A percentile compares a stretch with the other conserved stretches of the same genome.
phyloP scores from a whole-genome alignment of 2,329 filamentous ascomycete species.

The Colletotrichum sp. region DNA sequence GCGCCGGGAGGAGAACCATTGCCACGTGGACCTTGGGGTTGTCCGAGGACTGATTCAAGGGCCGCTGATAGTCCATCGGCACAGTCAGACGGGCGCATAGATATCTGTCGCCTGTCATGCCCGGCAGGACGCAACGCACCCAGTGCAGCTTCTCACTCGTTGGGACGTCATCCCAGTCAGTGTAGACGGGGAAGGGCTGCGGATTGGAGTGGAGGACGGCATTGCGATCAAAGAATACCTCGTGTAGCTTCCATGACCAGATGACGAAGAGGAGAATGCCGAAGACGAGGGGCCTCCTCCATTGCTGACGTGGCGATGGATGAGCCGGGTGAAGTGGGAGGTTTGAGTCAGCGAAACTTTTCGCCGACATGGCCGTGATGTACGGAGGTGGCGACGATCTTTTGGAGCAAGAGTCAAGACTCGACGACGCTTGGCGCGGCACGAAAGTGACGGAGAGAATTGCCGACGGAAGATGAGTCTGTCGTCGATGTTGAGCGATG shows the following conservation, averaged over 20 bases:
- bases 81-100: slow-evolving; percentile 50
- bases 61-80: slow-evolving; percentile 50
- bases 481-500: background rate
- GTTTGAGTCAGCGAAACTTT: slow-evolving; percentile 15
- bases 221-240: background rate
- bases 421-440: background rate
- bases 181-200: background rate
- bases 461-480: background rate
- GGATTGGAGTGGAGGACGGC: background rate
- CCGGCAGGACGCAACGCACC: slow-evolving; percentile 42
- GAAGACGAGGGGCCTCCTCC: slow-evolving; percentile 2
- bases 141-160: slow-evolving; percentile 49
- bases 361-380: slow-evolving; percentile 1
- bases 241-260: slow-evolving; percentile 3
- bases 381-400: background rate
- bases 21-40: slow-evolving; percentile 42
- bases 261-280: background rate
- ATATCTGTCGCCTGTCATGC: slow-evolving; percentile 28
- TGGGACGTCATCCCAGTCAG: slow-evolving; percentile 37
- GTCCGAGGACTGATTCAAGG: slow-evolving; percentile 36
- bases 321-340: background rate
- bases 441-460: background rate
- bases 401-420: background rate
- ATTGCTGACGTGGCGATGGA: background rate
- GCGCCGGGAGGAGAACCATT: slow-evolving; percentile 36